Conservation (phyloP, 805 yeast genomes). For the Schizosaccharomyces osmophilus region DNA sequence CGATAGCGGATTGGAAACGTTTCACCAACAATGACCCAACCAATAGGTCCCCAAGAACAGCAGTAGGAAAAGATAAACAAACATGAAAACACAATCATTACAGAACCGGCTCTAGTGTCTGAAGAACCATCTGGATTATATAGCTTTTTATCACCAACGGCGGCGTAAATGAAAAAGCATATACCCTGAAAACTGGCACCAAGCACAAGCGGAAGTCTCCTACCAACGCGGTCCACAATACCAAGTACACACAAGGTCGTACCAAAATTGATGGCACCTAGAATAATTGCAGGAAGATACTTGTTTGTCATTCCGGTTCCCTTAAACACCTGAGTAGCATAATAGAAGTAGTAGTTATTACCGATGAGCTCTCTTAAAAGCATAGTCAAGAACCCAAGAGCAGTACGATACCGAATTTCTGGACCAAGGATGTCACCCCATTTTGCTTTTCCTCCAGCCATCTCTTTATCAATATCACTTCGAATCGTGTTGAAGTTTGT, state of each 20-base stretch:
- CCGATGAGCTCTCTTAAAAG: slow-evolving; percentile 40
- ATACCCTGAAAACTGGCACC: slow-evolving; percentile 27
- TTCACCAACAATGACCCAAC: slow-evolving; percentile 23
- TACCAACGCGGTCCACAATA: slow-evolving; percentile 27
- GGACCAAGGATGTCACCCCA: slow-evolving; percentile 29
- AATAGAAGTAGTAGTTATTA: slow-evolving; percentile 42
- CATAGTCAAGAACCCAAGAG: slow-evolving; percentile 24
- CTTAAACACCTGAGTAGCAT: slow-evolving; percentile 31
- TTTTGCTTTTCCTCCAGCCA: slow-evolving; percentile 24
- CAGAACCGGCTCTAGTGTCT: slow-evolving; percentile 17
- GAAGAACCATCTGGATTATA: slow-evolving; percentile 15
- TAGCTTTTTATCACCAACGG: slow-evolving; percentile 20
- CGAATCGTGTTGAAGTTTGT: slow-evolving; percentile 16
- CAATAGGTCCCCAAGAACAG: slow-evolving; percentile 35
- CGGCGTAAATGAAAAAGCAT: slow-evolving; percentile 28
- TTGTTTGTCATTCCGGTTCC: slow-evolving; percentile 11
- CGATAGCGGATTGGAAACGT: slow-evolving; percentile 24
- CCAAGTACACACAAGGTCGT: slow-evolving; percentile 27
- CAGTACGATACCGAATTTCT: slow-evolving; percentile 12
- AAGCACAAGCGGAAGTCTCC: slow-evolving; percentile 22
- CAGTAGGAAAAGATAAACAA: slow-evolving; percentile 27
- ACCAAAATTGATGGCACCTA: slow-evolving; percentile 30
- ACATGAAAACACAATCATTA: slow-evolving; percentile 32
- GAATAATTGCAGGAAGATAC: slow-evolving; percentile 25
- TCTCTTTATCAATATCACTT: slow-evolving; percentile 27